Conservation (phyloP, 805 yeast genomes). For the Saccharomycopsis javanensis region DNA sequence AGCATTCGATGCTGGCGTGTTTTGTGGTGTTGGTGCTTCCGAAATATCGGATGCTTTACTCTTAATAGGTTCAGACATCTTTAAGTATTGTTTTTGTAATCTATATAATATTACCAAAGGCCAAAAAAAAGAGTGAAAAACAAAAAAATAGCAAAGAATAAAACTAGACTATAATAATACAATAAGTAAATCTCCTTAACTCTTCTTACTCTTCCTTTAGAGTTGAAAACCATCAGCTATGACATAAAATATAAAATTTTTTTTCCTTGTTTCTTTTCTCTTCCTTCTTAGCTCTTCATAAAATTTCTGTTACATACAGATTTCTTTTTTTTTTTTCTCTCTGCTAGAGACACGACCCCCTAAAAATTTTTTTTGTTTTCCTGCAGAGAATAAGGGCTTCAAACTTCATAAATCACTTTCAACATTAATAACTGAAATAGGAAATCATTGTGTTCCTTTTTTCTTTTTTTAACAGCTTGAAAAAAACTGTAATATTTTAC, state of each 20-base stretch:
- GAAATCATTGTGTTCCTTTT: too few species aligned
- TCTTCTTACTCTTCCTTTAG: neutral
- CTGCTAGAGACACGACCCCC: neutral
- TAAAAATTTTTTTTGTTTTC: too few species aligned
- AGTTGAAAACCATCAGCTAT: neutral
- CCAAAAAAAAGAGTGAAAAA: too few species aligned
- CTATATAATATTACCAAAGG: neutral
- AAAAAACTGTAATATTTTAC: too few species aligned
- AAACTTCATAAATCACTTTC: too few species aligned
- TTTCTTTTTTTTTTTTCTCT: neutral
- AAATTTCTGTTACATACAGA: neutral
- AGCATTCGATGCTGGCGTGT: conserved; percentile 86
- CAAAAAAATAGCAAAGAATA: too few species aligned
- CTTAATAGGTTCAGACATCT: conserved; percentile 84
- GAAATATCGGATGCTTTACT: conserved; percentile 62
- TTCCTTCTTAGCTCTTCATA: neutral
- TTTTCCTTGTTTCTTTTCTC: neutral
- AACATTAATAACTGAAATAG: too few species aligned
- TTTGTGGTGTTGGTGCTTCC: conserved; percentile 96
- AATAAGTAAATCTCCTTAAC: too few species aligned
- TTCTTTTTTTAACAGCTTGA: too few species aligned
- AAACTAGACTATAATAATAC: too few species aligned
- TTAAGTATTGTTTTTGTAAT: neutral
- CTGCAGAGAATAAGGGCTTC: neutral
- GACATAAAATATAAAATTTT: neutral